Evolutionary conservation across 2,329 filamentous ascomycete genomes (phyloP), one percentile per base, ranked within the genome.

Genomic region (Plenodomus biglobosus): DNA sequence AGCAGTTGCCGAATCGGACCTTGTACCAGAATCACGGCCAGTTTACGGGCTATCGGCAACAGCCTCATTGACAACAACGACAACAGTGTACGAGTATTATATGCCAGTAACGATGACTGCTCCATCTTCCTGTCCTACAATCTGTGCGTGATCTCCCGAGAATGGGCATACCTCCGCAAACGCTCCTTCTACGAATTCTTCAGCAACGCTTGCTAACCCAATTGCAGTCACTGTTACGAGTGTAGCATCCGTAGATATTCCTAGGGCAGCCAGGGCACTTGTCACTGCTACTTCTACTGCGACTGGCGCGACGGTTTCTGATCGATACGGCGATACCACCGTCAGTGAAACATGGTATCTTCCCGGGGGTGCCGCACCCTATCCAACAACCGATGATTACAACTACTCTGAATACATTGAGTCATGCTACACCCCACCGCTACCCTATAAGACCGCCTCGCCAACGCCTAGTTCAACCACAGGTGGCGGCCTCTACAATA

Each of bases 21-120:
- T 70, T 2, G 46, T 56, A 8, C 52, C 62, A 10, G 43, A 45
- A 7, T 24, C 5, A 42, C 32, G 6, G 42, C 52, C 6, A 32
- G 27, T 32, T 11, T 51, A 55, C 21, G 52, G 57, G 15, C 42
- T 40, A 7, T 38, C 40, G 5, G 44, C 56, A 8, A 52, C 49
- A 3, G 41, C 52, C 3, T 45, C 50, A 4, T 30, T 44, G 1
- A 40, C 53, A 10, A 51, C 48, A 17, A 53, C 38, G 1, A 40
- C 45, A 2, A 53, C 44, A 1, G 27, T 49, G 36, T 5, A 56
- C 46, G 3, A 39, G 40, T 7, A 61, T 55, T 55, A 40, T 13
- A 70, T 70, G 67, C 55, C 53, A 2, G 65, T 69, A 1, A 68
- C 64, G 3, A 65, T 64, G 50, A 68, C 64, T 3, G 61, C 65